Evolutionary conservation across 306 rosid genomes (phyloP), one percentile per base, ranked within the genome.

Genomic region (Cicer judaicum): DNA sequence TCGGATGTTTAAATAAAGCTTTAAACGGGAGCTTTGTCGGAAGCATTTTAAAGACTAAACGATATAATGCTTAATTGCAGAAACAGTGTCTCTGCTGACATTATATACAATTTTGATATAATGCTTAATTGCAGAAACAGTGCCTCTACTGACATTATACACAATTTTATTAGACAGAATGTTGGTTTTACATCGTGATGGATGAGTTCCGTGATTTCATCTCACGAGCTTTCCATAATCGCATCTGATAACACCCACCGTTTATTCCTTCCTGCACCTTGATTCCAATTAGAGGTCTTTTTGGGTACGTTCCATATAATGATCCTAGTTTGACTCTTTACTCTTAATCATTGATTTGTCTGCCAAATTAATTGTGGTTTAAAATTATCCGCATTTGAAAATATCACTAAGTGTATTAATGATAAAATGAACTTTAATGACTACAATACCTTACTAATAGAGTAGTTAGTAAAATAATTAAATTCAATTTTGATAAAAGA

Each of bases 81-180:
- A 55, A 68, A 42, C 10, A n/a, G 12, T 10, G 40, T 10, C 29
- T 36, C 10, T 6, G 19, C 48, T 56, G 52, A 9, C 46, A 21
- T 21, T 48, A 11, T 18, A 49, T 57, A 57, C 66, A 73, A 39
- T 12, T 72, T 10, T 15, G 52, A 36, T 19, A 36, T 16, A 52
- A 64, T 54, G 36, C 67, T 74, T 59, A 8, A 60, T 57, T 67
- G 43, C 59, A 41, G 75, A 55, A 68, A 42, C 10, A n/a, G 12
- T 10, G 21, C 21, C 29, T 24, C 3, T 24, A 24, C 29, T 24
- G 29, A 24, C 29, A 24, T 24, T 48, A 8, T 18, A 49, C 48
- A 57, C 66, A 74, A 39, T 12, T 72, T 7, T 15, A 0, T n/a
- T 21, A 34, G 11, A 50, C 57, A 41, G 24, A 41, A 64, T 12